These are phyloP conservation scores for Neckera pumila DNA, from an alignment of 225 moss, liverwort and hornwort genomes.

Conservation along the genomic window DNA sequence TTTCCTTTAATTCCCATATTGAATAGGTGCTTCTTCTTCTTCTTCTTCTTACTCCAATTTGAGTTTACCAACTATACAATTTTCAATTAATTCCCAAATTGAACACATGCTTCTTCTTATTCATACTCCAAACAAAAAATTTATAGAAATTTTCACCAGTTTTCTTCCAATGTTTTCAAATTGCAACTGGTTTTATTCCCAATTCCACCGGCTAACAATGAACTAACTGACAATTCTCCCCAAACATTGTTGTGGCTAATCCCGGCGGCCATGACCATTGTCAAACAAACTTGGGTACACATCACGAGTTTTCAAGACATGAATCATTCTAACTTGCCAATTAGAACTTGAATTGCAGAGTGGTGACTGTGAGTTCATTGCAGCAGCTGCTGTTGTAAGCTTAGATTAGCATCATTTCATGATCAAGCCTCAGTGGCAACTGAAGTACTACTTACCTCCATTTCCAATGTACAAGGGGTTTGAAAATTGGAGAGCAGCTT, in stretches of 20 bases:
- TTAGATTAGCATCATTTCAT: not conserved
- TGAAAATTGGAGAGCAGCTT: not conserved
- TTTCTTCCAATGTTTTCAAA: not conserved
- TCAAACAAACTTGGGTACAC: not conserved
- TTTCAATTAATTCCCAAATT: too few species aligned
- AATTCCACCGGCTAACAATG: not conserved
- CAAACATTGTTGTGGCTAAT: not conserved
- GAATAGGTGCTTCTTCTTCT: rapidly evolving
- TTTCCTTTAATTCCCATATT: not conserved
- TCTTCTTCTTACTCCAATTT: too few species aligned
- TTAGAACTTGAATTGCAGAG: not conserved
- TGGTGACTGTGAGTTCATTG: not conserved
- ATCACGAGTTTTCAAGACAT: not conserved
- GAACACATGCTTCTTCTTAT: not conserved
- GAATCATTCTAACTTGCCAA: not conserved
- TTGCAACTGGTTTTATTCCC: not conserved
- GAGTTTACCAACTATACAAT: too few species aligned
- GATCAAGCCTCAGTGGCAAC: not conserved
- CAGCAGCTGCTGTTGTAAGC: not conserved
- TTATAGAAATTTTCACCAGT: not conserved
- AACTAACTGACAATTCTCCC: rapidly evolving
- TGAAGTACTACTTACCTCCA: not conserved
- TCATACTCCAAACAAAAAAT: too few species aligned
- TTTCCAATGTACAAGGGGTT: not conserved
- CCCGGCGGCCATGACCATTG: not conserved